phyloP scores from a whole-genome alignment of 2,329 filamentous ascomycete species.

The Tolypocladium cylindrosporum region DNA sequence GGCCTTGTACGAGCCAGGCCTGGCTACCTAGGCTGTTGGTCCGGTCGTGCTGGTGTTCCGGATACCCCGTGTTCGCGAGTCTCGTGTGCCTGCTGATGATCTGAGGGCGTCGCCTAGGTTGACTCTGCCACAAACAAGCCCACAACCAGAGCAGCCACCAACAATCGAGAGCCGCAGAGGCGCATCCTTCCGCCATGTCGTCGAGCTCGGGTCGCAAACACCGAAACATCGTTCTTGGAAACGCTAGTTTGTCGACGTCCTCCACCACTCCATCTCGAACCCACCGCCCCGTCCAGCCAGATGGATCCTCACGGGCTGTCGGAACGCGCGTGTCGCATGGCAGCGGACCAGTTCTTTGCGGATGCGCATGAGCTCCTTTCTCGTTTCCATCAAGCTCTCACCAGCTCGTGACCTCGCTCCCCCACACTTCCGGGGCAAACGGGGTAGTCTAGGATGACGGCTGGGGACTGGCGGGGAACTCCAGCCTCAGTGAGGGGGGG shows the following conservation, averaged over 20 bases:
- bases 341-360: not conserved
- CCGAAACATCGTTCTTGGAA: slow-evolving; percentile 1
- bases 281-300: not conserved
- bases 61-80: too few relatives aligned
- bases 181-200: not conserved
- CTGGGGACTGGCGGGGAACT: not conserved
- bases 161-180: too few relatives aligned
- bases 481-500: not conserved
- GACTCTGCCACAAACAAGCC: too few relatives aligned
- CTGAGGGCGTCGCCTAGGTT: too few relatives aligned
- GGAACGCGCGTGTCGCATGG: not conserved
- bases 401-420: not conserved
- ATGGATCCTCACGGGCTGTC: not conserved
- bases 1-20: not conserved
- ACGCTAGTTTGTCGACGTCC: not conserved
- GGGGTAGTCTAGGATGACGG: not conserved
- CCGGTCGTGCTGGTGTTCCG: too few relatives aligned
- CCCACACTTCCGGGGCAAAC: not conserved
- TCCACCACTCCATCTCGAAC: not conserved
- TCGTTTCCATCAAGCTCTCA: not conserved
- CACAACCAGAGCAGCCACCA: too few relatives aligned
- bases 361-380: too few relatives aligned
- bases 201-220: slow-evolving; percentile 2
- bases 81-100: too few relatives aligned
- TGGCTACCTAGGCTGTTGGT: not conserved